phyloP scores from a whole-genome alignment of 208 protist genomes.

The Leishmania tarentolae region DNA sequence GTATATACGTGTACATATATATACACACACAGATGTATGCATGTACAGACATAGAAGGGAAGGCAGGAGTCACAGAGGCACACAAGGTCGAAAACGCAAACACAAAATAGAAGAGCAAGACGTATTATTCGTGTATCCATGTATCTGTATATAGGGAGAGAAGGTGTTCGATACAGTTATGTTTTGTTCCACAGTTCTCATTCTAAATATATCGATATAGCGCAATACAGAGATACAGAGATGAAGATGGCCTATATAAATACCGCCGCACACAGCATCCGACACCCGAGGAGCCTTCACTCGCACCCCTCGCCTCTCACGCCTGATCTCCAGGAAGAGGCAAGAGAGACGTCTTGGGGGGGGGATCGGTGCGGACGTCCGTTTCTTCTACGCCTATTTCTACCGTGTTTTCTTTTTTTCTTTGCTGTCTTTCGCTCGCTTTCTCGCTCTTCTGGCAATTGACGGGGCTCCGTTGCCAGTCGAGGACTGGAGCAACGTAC shows the following conservation, averaged over 20 bases:
- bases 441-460: background rate
- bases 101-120: background rate
- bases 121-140: background rate
- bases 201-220: no score
- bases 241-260: no score
- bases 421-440: no score
- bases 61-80: background rate
- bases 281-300: background rate
- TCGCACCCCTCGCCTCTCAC: background rate
- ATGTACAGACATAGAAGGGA: background rate
- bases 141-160: background rate
- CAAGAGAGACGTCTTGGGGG: background rate
- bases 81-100: background rate
- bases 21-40: background rate
- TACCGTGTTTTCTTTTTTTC: no score
- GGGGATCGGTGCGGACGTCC: background rate
- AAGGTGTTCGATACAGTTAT: background rate
- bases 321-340: background rate
- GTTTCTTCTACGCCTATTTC: background rate
- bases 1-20: constrained; percentile 15
- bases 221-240: no score
- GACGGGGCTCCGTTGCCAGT: background rate
- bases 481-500: background rate
- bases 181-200: no score
- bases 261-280: no score